These are phyloP conservation scores for Cutaneotrichosporon sp. DNA, from an alignment of 1,284 basidiomycete genomes.

Conservation along the genomic window DNA sequence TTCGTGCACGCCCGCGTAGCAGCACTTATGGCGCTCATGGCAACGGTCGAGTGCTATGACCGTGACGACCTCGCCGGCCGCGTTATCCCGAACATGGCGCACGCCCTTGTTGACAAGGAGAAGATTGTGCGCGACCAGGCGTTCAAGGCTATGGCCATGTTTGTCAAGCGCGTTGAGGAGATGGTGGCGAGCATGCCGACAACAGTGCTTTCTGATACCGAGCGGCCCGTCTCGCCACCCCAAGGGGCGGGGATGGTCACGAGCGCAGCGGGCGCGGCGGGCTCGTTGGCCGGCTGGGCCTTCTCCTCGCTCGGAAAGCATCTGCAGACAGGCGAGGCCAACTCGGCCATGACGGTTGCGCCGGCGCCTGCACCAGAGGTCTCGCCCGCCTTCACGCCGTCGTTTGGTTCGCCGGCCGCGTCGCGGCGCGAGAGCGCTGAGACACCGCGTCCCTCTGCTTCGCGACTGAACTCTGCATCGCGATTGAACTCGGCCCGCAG, in stretches of 20 bases:
- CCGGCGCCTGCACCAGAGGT: conserved; percentile 20
- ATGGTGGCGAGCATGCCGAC: conserved; percentile 79
- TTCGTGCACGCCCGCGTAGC: conserved; percentile 94
- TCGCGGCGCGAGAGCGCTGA: conserved; percentile 29
- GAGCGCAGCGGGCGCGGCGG: conserved; percentile 82
- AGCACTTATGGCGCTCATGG: conserved; percentile 93
- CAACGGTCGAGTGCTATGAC: conserved; percentile 87
- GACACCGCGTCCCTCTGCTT: background rate
- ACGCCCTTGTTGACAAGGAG: conserved; percentile 80
- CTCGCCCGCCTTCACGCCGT: conserved; percentile 3
- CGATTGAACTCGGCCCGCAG: background rate
- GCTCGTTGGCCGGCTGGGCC: conserved; percentile 89
- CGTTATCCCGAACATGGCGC: conserved; percentile 80
- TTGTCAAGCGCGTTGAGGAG: conserved; percentile 76
- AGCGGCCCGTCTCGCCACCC: conserved; percentile 34
- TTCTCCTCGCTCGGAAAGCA: conserved; percentile 81
- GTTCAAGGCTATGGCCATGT: conserved; percentile 84
- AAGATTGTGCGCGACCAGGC: conserved; percentile 93
- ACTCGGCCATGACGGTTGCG: conserved; percentile 61
- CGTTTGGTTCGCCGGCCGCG: conserved; percentile 18
- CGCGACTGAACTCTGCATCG: background rate
- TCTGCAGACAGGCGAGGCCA: conserved; percentile 69
- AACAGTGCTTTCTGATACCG: conserved; percentile 55
- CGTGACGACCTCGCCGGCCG: conserved; percentile 82
- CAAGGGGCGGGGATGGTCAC: conserved; percentile 64